Percentiles rank a stretch among this genome's conserved stretches.
Conservation (phyloP, 495 filamentous ascomycete species). For the Penicillium antarcticum region DNA sequence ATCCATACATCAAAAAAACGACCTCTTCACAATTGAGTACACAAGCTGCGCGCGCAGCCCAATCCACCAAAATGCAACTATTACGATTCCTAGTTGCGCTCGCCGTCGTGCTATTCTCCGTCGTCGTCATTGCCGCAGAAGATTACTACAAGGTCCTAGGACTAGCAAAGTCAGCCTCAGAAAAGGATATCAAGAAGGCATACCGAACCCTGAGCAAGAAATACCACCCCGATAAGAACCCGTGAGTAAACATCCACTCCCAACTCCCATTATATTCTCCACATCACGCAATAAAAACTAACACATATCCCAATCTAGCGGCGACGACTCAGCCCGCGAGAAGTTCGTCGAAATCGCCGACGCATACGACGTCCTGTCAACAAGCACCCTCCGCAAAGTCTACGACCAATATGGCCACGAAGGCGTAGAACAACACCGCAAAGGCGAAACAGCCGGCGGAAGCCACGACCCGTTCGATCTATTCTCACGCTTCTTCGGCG, state of each 20-base stretch:
- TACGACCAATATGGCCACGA: constrained; percentile 97
- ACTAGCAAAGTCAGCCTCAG: constrained; percentile 74
- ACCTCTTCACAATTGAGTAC: not conserved
- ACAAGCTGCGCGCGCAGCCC: constrained; percentile 11
- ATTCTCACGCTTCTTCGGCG: constrained; percentile 97
- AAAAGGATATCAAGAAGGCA: constrained; percentile 92
- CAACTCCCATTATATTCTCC: not conserved
- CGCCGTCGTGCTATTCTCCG: constrained; percentile 24
- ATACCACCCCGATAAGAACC: constrained; percentile 98
- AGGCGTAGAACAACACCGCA: constrained; percentile 78
- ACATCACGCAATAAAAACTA: not conserved
- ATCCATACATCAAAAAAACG: not conserved
- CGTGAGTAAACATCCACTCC: constrained; percentile 54
- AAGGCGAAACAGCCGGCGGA: constrained; percentile 59
- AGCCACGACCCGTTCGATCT: constrained; percentile 91
- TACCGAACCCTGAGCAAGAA: constrained; percentile 93
- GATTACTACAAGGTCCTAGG: constrained; percentile 95
- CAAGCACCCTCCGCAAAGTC: constrained; percentile 76
- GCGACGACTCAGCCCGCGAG: constrained; percentile 74
- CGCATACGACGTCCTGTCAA: constrained; percentile 91
- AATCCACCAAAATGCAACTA: constrained; percentile 16
- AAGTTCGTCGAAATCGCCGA: constrained; percentile 96
- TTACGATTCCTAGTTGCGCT: constrained; percentile 16
- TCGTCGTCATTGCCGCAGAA: constrained; percentile 55
- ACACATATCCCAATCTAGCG: constrained; percentile 39